Evolutionary conservation across 2,329 filamentous ascomycete species (phyloP), one percentile per base, ranked within the genome.

Genomic region (Coleophoma cylindrospora): DNA sequence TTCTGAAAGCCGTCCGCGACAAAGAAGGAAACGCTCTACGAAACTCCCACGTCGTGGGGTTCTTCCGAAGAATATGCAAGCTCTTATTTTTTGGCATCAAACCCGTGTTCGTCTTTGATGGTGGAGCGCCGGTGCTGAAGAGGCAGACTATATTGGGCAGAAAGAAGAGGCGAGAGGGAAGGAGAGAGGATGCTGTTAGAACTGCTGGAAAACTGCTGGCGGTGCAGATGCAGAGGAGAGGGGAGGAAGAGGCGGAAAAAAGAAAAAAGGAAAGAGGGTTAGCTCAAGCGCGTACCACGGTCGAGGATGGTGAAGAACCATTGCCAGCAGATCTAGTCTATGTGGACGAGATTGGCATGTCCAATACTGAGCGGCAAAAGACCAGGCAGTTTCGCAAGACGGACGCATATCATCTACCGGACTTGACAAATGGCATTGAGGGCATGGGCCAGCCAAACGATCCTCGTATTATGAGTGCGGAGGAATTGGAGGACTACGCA

Each of bases 11-110:
- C 10, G 94, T 99, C 11, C 91, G 94, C 61, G 94, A 99, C 71
- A 96, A 97, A 64, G 94, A 99, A 70, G 94, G 94, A 48, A 96
- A 99, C 65, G 94, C 94, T 1, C 77, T 99, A 47, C 89, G 91
- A 56, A 99, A 96, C 72, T 92, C 89, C 32, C 94, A 99, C 64
- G 83, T 99, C 34, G 89, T 99, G 40, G 94, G 95, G 37, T 99
- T 99, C 80, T 99, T 99, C 71, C 89, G 94, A 47, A 85, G 94
- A 53, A 96, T 99, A 67, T 99, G 94, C 79, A 99, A 99, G 68
- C 79, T 99, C 1, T 79, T 99, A 1, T 99, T 92, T 80, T 92
- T 94, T 64, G 94, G 95, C 45, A 96, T 99, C 67, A 89, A 87
- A 56, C 95, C 94, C 0, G 91, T 99, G 41, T 99, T 99, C 67